Evolutionary conservation across 148 eudicot species (phyloP).

Genomic region (Chenopodium formosanum): DNA sequence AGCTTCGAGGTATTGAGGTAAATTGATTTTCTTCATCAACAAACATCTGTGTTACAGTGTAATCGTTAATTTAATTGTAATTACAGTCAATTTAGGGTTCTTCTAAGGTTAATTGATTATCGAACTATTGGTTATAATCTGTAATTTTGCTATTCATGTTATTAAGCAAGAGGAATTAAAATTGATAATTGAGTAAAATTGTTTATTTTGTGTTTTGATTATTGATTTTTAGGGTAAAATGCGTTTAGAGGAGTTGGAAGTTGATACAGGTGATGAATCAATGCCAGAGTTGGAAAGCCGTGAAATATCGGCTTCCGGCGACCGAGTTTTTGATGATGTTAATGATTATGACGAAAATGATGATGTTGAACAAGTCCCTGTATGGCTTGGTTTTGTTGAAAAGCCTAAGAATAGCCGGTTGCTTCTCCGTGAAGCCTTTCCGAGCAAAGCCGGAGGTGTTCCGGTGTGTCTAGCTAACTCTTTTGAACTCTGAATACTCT

Average conservation of each 20-base stretch:
- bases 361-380: slow-evolving; percentile 44
- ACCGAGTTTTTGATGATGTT: slow-evolving; percentile 24
- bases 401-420: slow-evolving; percentile 48
- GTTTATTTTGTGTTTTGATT: too few species aligned
- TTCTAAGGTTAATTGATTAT: too few species aligned
- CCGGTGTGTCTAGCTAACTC: slow-evolving; percentile 52
- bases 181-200: too few species aligned
- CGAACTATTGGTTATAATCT: too few species aligned
- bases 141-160: too few species aligned
- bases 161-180: too few species aligned
- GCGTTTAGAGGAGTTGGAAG: slow-evolving; percentile 26
- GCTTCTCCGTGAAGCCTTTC: slow-evolving; percentile 65
- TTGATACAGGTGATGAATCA: slow-evolving; percentile 28
- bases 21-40: too few species aligned
- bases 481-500: background rate
- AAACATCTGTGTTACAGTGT: too few species aligned
- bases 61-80: too few species aligned
- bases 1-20: too few species aligned
- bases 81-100: too few species aligned
- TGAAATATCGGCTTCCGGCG: slow-evolving; percentile 47
- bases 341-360: slow-evolving; percentile 41
- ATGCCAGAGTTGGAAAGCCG: slow-evolving; percentile 42
- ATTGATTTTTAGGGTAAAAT: slow-evolving; percentile 3
- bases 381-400: slow-evolving; percentile 63
- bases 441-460: slow-evolving; percentile 87